Evolutionary conservation across 2,329 filamentous ascomycete species (phyloP).

Genomic region (Trichophyton mentagrophytes): DNA sequence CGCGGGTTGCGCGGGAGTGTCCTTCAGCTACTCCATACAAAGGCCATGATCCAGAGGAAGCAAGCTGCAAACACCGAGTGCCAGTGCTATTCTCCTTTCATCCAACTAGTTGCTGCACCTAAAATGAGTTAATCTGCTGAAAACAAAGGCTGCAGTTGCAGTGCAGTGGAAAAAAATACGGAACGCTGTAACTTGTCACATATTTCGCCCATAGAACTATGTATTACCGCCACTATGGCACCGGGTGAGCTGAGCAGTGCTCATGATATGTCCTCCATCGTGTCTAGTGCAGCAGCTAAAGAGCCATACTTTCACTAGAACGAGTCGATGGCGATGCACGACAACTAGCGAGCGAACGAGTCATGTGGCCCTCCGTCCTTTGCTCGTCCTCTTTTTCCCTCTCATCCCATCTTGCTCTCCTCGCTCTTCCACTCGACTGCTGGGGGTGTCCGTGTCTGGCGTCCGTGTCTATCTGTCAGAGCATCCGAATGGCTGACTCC

Average conservation of each 20-base stretch:
- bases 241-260: background rate
- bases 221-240: background rate
- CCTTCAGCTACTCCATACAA: background rate
- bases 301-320: background rate
- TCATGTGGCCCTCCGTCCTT: background rate
- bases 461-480: background rate
- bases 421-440: background rate
- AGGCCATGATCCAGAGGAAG: background rate
- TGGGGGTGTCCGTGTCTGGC: background rate
- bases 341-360: background rate
- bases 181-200: too few species aligned
- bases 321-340: background rate
- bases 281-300: background rate
- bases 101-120: background rate
- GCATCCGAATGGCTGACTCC: slow-evolving; percentile 1
- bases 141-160: background rate
- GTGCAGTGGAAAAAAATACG: background rate
- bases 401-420: background rate
- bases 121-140: background rate
- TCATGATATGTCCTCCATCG: background rate
- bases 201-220: background rate
- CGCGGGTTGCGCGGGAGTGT: background rate
- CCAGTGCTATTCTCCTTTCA: background rate
- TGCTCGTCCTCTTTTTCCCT: background rate
- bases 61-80: background rate